Evolutionary conservation across 805 yeast genomes (phyloP).

Genomic region (Tetrapisispora iriomotensis): DNA sequence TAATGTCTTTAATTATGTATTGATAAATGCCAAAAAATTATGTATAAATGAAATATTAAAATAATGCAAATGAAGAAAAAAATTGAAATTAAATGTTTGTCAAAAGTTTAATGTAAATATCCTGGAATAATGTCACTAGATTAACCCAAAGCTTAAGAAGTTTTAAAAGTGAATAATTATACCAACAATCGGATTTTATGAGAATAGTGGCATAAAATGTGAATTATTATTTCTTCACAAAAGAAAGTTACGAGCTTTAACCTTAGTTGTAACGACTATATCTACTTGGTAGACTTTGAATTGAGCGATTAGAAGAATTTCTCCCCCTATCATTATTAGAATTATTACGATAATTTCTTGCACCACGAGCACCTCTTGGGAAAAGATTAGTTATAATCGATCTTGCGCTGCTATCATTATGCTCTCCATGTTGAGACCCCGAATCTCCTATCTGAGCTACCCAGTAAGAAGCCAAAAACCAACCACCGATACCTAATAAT

Average conservation of each 20-base stretch:
- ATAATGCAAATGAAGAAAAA: too few relatives aligned
- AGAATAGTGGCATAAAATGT: neutral
- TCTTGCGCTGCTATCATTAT: constrained; percentile 26
- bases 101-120: too few relatives aligned
- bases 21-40: too few relatives aligned
- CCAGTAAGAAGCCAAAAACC: constrained; percentile 36
- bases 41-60: too few relatives aligned
- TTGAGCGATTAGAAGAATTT: constrained; percentile 7
- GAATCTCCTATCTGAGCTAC: constrained; percentile 25
- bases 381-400: constrained; percentile 26
- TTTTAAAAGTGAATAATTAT: too few relatives aligned
- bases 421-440: constrained; percentile 24
- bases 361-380: constrained; percentile 9
- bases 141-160: too few relatives aligned
- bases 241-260: too few relatives aligned
- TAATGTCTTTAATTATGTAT: too few relatives aligned
- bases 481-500: constrained; percentile 32
- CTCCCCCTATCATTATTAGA: neutral
- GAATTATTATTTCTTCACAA: neutral
- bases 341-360: constrained; percentile 3
- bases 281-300: constrained; percentile 16
- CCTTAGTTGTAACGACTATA: constrained; percentile 15
- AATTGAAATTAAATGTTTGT: too few relatives aligned
- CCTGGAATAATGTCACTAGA: too few relatives aligned
- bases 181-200: too few relatives aligned